These are phyloP conservation scores for Trichosanthes cucumerina DNA, from an alignment of 306 rosid species.

Conservation along the genomic window DNA sequence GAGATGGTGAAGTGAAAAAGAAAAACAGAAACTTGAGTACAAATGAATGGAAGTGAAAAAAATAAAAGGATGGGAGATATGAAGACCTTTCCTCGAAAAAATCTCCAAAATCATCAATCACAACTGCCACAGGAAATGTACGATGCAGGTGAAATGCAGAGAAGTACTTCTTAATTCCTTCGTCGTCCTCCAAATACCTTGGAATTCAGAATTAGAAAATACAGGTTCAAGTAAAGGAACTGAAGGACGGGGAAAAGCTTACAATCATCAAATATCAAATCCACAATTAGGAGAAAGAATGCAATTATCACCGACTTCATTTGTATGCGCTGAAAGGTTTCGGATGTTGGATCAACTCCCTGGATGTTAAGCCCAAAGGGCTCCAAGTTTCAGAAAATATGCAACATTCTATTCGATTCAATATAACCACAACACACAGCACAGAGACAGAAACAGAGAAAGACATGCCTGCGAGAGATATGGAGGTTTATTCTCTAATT, in stretches of 20 bases:
- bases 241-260: neutral
- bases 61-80: neutral
- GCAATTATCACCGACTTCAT: constrained; percentile 46
- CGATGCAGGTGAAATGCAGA: constrained; percentile 72
- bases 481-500: constrained; percentile 64
- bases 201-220: neutral
- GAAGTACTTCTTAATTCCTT: constrained; percentile 70
- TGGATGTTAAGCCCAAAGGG: constrained; percentile 20
- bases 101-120: constrained; percentile 73
- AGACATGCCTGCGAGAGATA: constrained; percentile 64
- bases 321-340: constrained; percentile 49
- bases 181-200: constrained; percentile 69
- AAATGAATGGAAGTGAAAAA: neutral
- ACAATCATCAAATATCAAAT: neutral
- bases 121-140: constrained; percentile 53
- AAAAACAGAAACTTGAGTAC: neutral
- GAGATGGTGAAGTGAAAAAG: neutral
- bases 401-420: neutral
- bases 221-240: neutral
- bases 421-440: neutral
- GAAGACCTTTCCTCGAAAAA: constrained; percentile 59
- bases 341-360: constrained; percentile 58
- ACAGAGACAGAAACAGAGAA: neutral
- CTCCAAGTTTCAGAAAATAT: neutral
- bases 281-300: neutral